Evolutionary conservation across 2,329 filamentous ascomycete genomes (phyloP).

Genomic region (Camillea tinctor): DNA sequence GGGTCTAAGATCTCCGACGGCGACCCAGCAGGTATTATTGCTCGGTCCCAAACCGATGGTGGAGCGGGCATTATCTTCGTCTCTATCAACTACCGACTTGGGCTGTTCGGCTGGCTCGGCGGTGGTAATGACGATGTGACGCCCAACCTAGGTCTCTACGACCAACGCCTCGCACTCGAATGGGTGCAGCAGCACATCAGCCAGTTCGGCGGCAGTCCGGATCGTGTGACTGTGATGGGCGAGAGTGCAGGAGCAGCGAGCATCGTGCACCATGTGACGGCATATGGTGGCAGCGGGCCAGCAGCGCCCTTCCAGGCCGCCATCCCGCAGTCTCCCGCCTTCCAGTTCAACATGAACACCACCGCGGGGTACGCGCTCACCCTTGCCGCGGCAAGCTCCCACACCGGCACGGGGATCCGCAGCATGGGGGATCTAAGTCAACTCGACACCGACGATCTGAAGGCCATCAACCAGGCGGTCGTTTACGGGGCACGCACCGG

Average conservation of each 20-base stretch:
- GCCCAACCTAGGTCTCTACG: slow-evolving; percentile 48
- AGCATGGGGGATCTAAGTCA: slow-evolving; percentile 6
- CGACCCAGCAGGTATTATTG: slow-evolving; percentile 20
- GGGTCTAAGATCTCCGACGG: slow-evolving; percentile 22
- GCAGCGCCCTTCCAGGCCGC: slow-evolving; percentile 18
- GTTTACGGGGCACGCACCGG: slow-evolving; percentile 23
- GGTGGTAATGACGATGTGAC: slow-evolving; percentile 21
- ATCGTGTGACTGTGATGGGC: slow-evolving; percentile 41
- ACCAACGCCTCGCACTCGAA: slow-evolving; percentile 45
- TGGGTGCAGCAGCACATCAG: slow-evolving; percentile 50
- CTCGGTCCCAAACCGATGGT: slow-evolving; percentile 9
- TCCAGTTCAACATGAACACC: slow-evolving; percentile 23
- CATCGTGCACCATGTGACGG: slow-evolving; percentile 49
- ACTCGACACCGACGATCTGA: slow-evolving; percentile 6
- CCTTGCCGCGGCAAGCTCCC: slow-evolving; percentile 12
- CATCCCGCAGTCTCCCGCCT: slow-evolving; percentile 25
- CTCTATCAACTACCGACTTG: slow-evolving; percentile 26
- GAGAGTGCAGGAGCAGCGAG: slow-evolving; percentile 50
- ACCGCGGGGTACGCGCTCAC: slow-evolving; percentile 13
- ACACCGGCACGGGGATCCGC: slow-evolving; percentile 4
- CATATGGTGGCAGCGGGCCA: slow-evolving; percentile 36
- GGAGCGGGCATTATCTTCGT: slow-evolving; percentile 20
- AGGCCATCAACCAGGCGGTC: slow-evolving; percentile 22
- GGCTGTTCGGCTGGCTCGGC: slow-evolving; percentile 26
- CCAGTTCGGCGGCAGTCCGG: slow-evolving; percentile 42